phyloP scores from a whole-genome alignment of 805 yeast species.

The Kodamaea kaohsiungensis region DNA sequence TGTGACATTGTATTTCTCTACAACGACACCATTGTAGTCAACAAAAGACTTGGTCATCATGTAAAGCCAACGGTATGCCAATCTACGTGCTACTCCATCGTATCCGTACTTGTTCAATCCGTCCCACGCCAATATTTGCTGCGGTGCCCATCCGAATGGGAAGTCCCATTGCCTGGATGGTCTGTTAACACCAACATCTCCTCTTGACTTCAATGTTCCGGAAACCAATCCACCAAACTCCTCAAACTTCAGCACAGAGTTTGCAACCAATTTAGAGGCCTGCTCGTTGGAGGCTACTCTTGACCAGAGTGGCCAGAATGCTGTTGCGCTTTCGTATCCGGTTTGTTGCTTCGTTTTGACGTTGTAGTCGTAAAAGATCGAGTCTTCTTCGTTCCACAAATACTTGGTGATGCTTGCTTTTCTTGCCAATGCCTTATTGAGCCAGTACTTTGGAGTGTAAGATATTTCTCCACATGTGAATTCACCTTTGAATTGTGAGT shows the following conservation, averaged over 20 bases:
- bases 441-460: slow-evolving; percentile 63
- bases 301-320: slow-evolving; percentile 92
- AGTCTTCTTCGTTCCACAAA: slow-evolving; percentile 80
- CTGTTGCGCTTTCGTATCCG: slow-evolving; percentile 80
- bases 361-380: slow-evolving; percentile 84
- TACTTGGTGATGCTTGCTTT: slow-evolving; percentile 59
- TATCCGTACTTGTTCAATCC: slow-evolving; percentile 78
- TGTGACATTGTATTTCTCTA: slow-evolving; percentile 91
- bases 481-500: slow-evolving; percentile 53
- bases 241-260: slow-evolving; percentile 70
- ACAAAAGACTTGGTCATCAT: slow-evolving; percentile 89
- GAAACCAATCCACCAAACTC: slow-evolving; percentile 87
- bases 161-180: slow-evolving; percentile 98
- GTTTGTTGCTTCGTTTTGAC: slow-evolving; percentile 55
- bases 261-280: slow-evolving; percentile 60
- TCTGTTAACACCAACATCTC: slow-evolving; percentile 63
- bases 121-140: slow-evolving; percentile 91
- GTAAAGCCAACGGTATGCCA: slow-evolving; percentile 86
- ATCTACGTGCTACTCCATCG: slow-evolving; percentile 60
- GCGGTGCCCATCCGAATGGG: slow-evolving; percentile 99
- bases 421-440: slow-evolving; percentile 54
- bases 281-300: slow-evolving; percentile 64
- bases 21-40: slow-evolving; percentile 91
- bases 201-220: slow-evolving; percentile 75
- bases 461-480: slow-evolving; percentile 31